Percentiles rank a stretch among this genome's conserved stretches.
These are phyloP conservation scores for Gyromitra esculenta DNA, from an alignment of 2,329 filamentous ascomycete species.

Conservation along the genomic window DNA sequence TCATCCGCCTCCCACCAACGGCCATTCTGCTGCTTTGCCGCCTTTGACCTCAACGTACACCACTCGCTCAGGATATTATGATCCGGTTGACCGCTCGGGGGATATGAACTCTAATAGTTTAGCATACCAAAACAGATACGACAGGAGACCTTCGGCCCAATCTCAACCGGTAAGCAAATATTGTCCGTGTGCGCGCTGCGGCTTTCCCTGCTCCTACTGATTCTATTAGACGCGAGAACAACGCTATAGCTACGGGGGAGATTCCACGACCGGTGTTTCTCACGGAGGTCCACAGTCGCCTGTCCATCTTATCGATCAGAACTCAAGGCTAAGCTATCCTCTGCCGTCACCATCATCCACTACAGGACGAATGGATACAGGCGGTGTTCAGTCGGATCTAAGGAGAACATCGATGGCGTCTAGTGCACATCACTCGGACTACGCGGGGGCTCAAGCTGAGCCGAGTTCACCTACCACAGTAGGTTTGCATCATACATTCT, in stretches of 20 bases:
- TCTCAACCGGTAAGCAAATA: slow-evolving; percentile 51
- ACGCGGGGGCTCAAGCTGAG: slow-evolving; percentile 45
- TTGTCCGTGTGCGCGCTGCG: slow-evolving; percentile 29
- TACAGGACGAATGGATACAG: slow-evolving; percentile 48
- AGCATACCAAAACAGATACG: slow-evolving; percentile 48
- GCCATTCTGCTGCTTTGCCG: slow-evolving; percentile 50
- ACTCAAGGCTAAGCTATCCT: slow-evolving; percentile 52
- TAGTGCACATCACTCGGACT: slow-evolving; percentile 48
- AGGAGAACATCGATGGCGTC: slow-evolving; percentile 50
- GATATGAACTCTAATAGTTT: slow-evolving; percentile 54
- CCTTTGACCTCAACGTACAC: slow-evolving; percentile 43
- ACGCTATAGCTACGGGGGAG: slow-evolving; percentile 52
- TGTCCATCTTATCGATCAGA: slow-evolving; percentile 50
- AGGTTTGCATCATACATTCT: slow-evolving; percentile 44
- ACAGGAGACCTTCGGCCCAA: slow-evolving; percentile 50
- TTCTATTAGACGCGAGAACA: slow-evolving; percentile 50
- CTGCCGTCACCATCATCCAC: slow-evolving; percentile 51
- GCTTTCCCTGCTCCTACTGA: slow-evolving; percentile 40
- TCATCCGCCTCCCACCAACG: slow-evolving; percentile 47
- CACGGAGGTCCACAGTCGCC: slow-evolving; percentile 52
- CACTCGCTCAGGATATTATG: slow-evolving; percentile 55
- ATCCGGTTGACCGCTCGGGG: slow-evolving; percentile 53
- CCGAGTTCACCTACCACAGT: slow-evolving; percentile 52
- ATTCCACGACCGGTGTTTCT: slow-evolving; percentile 45
- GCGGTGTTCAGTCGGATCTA: slow-evolving; percentile 41